Evolutionary conservation across 1,139 yeast genomes (phyloP).

Genomic region (Suhomyces anneliseae): DNA sequence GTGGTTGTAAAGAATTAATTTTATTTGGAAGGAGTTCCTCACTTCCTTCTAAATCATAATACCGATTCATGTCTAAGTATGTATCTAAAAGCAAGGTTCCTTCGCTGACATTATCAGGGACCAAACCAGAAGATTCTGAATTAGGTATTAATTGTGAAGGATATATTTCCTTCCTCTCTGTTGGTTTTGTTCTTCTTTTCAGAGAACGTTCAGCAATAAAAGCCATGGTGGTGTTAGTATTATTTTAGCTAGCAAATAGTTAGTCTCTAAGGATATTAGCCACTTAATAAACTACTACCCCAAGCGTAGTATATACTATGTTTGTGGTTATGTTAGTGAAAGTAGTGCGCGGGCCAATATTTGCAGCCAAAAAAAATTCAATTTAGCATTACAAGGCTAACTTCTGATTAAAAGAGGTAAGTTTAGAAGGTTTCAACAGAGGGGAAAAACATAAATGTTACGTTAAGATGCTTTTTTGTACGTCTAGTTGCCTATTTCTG

Average conservation of each 20-base stretch:
- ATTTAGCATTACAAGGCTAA: not conserved
- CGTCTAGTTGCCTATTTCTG: no score
- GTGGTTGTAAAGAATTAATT: no score
- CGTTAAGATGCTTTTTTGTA: no score
- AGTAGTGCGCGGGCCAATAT: conserved; percentile 3
- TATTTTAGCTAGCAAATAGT: not conserved
- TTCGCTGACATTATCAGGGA: not conserved
- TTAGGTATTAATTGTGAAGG: not conserved
- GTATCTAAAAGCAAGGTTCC: not conserved
- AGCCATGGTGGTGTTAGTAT: no score
- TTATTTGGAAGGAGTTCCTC: no score
- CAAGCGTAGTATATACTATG: not conserved
- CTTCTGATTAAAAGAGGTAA: not conserved
- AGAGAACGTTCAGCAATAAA: no score
- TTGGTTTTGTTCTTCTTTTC: no score
- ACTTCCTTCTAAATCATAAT: not conserved
- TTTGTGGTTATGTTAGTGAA: not conserved
- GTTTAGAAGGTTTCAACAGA: not conserved
- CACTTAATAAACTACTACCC: not conserved
- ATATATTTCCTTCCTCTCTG: not conserved
- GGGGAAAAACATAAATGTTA: not conserved
- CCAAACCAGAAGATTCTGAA: not conserved
- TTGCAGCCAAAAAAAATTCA: conserved; percentile 4
- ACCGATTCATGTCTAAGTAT: not conserved
- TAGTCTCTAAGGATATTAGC: not conserved